Percentiles rank a stretch among this genome's conserved stretches.
Evolutionary conservation across 2,329 filamentous ascomycete genomes (phyloP).

Genomic region (Fusarium irregulare): DNA sequence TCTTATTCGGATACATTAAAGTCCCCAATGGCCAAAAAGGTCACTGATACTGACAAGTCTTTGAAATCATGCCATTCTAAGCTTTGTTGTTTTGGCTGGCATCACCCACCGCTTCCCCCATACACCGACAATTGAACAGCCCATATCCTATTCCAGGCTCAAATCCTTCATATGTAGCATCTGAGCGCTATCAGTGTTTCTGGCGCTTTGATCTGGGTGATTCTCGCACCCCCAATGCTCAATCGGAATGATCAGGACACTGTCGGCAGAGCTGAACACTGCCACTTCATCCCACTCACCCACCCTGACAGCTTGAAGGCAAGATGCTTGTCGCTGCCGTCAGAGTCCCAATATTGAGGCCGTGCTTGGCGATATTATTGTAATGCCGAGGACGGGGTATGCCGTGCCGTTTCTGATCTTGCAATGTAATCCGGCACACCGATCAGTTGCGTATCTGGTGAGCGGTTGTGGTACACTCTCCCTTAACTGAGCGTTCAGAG

Average conservation of each 20-base stretch:
- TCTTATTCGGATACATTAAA: constrained; percentile 9
- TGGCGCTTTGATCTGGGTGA: constrained; percentile 20
- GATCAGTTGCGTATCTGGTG: too few species aligned
- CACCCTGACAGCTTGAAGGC: neutral
- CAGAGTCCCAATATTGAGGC: neutral
- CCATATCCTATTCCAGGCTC: constrained; percentile 9
- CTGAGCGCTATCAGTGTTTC: constrained; percentile 6
- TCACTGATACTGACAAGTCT: neutral
- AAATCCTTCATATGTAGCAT: constrained; percentile 9
- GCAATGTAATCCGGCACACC: too few species aligned
- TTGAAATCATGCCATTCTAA: neutral
- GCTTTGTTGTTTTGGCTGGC: constrained; percentile 8
- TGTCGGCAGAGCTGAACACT: constrained; percentile 29
- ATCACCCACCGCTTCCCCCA: constrained; percentile 18
- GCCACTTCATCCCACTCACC: constrained; percentile 30
- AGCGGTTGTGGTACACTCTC: too few species aligned
- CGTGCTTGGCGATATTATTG: neutral
- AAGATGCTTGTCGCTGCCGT: neutral
- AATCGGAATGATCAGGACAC: neutral
- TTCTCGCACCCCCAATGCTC: neutral
- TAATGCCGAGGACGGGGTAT: neutral
- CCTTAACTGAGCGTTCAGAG: neutral
- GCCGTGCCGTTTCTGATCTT: too few species aligned
- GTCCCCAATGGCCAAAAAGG: neutral
- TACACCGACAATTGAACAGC: constrained; percentile 22